Evolutionary conservation across 805 yeast genomes (phyloP).

Genomic region (Myxozyma nipponensis): DNA sequence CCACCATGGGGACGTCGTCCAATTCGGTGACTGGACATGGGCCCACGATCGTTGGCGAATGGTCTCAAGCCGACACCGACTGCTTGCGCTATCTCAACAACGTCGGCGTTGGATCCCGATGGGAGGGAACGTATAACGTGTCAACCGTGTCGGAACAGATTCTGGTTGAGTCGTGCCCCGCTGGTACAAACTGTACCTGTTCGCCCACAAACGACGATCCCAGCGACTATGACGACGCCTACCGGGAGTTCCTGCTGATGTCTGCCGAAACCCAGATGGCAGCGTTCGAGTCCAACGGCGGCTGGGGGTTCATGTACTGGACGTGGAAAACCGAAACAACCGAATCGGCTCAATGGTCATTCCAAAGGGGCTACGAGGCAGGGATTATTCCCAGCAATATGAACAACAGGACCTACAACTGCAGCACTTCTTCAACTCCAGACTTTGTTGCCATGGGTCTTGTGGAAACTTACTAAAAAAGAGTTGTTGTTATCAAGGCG

Average conservation of each 20-base stretch:
- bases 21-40: constrained; percentile 57
- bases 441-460: constrained; percentile 33
- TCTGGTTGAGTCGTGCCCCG: constrained; percentile 31
- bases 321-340: constrained; percentile 73
- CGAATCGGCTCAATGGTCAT: constrained; percentile 36
- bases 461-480: constrained; percentile 31
- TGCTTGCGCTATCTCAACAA: constrained; percentile 82
- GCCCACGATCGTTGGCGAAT: constrained; percentile 68
- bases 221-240: constrained; percentile 51
- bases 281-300: constrained; percentile 62
- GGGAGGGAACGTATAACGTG: constrained; percentile 52
- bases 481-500: neutral
- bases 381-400: constrained; percentile 36
- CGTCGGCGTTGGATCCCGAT: constrained; percentile 72
- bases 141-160: constrained; percentile 31
- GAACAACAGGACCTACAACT: constrained; percentile 31
- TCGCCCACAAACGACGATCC: constrained; percentile 43
- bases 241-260: constrained; percentile 54
- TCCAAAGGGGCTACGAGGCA: constrained; percentile 32
- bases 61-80: constrained; percentile 82
- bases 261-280: constrained; percentile 81
- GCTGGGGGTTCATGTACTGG: constrained; percentile 78
- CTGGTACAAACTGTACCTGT: constrained; percentile 53
- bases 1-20: constrained; percentile 51
- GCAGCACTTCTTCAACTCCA: constrained; percentile 28